Conservation (phyloP, 2,329 filamentous ascomycete species). For the Aspergillus calidoustus region DNA sequence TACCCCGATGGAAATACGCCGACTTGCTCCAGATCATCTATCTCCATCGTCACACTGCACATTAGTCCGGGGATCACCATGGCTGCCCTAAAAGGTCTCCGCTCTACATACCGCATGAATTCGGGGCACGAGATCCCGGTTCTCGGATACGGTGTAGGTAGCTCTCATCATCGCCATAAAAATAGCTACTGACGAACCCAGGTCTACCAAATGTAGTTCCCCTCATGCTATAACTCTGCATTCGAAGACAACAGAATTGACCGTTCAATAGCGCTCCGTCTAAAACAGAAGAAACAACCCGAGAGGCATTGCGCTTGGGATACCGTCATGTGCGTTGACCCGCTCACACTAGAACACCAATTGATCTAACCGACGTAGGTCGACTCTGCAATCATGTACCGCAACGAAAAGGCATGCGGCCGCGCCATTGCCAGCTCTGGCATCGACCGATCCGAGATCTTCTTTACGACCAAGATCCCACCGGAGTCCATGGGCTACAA, state of each 20-base stretch:
- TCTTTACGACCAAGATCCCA: conserved; percentile 80
- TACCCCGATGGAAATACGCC: conserved; percentile 4
- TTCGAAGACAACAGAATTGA: background rate
- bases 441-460: conserved; percentile 70
- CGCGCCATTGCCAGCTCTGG: conserved; percentile 63
- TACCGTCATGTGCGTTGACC: conserved; percentile 36
- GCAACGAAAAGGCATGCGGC: conserved; percentile 74
- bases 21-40: background rate
- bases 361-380: conserved; percentile 35
- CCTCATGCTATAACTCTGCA: background rate
- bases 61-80: conserved; percentile 7
- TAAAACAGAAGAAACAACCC: conserved; percentile 30
- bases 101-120: conserved; percentile 55
- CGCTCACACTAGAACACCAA: background rate
- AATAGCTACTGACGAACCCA: conserved; percentile 14
- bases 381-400: conserved; percentile 68
- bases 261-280: conserved; percentile 29
- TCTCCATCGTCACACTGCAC: background rate
- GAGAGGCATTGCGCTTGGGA: conserved; percentile 34
- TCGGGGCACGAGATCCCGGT: conserved; percentile 66
- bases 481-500: conserved; percentile 68
- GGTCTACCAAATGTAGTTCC: conserved; percentile 40
- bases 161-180: background rate
- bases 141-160: conserved; percentile 62
- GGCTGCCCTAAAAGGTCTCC: conserved; percentile 25